Conservation (phyloP, 2,329 filamentous ascomycete species). For the Ophiostoma perfectum region DNA sequence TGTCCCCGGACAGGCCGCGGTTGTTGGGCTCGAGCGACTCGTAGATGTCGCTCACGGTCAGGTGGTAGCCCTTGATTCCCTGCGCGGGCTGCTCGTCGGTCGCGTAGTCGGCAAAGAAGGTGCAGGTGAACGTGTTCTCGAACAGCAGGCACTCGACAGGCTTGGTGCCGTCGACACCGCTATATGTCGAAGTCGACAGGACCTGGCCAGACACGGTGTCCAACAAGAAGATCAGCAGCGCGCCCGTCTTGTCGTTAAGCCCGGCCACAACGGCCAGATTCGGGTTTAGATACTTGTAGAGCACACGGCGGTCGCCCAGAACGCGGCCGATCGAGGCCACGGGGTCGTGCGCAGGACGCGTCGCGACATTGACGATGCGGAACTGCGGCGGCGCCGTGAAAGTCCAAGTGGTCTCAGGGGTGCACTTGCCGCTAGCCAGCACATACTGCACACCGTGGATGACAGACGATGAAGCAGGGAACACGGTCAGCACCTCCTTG, state of each 20-base stretch:
- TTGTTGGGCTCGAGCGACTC: conserved; percentile 80
- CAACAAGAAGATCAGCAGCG: conserved; percentile 69
- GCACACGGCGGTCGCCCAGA: conserved; percentile 81
- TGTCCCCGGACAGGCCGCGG: conserved; percentile 67
- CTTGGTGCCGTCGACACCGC: conserved; percentile 67
- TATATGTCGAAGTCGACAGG: conserved; percentile 64
- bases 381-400: conserved; percentile 63
- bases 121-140: conserved; percentile 94
- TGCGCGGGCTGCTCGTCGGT: conserved; percentile 27
- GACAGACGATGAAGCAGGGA: conserved; percentile 39
- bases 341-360: conserved; percentile 70
- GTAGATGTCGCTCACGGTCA: conserved; percentile 82
- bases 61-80: conserved; percentile 73
- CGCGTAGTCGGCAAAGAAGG: conserved; percentile 57
- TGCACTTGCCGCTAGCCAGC: conserved; percentile 37
- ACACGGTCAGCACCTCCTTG: conserved; percentile 48
- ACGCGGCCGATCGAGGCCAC: conserved; percentile 94
- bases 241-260: conserved; percentile 51
- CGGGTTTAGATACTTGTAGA: conserved; percentile 94
- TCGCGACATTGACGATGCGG: conserved; percentile 61
- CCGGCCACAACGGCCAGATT: conserved; percentile 75
- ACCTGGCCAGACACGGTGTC: conserved; percentile 82
- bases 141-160: conserved; percentile 72
- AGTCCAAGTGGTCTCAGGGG: conserved; percentile 59
- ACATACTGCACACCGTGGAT: conserved; percentile 53